These are phyloP conservation scores for Calonectria crousiana DNA, from an alignment of 2,329 filamentous ascomycete species.

Conservation along the genomic window DNA sequence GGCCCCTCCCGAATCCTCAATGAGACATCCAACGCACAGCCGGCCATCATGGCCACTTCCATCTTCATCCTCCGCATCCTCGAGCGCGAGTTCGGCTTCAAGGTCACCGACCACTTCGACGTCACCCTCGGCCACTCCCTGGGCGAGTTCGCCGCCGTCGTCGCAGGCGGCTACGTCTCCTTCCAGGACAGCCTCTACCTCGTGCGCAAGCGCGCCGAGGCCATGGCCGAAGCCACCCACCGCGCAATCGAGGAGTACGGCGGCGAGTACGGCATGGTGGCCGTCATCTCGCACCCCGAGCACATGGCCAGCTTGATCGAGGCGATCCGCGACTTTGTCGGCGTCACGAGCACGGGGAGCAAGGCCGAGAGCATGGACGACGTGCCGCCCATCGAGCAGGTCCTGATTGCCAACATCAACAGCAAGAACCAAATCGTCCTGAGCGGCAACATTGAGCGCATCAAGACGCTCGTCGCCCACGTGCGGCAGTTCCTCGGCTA, in stretches of 20 bases:
- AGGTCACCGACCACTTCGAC: slow-evolving; percentile 77
- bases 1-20: slow-evolving; percentile 84
- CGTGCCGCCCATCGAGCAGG: slow-evolving; percentile 83
- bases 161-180: slow-evolving; percentile 82
- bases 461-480: slow-evolving; percentile 85
- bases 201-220: slow-evolving; percentile 81
- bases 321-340: slow-evolving; percentile 84
- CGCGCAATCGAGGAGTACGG: slow-evolving; percentile 75
- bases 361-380: slow-evolving; percentile 73
- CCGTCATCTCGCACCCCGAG: slow-evolving; percentile 86
- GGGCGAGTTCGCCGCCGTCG: slow-evolving; percentile 92
- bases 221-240: slow-evolving; percentile 83
- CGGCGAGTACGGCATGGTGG: slow-evolving; percentile 94
- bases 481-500: slow-evolving; percentile 91
- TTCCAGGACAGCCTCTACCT: slow-evolving; percentile 84
- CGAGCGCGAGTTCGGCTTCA: slow-evolving; percentile 86
- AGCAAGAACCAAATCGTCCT: slow-evolving; percentile 96
- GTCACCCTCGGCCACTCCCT: slow-evolving; percentile 91
- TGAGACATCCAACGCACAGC: slow-evolving; percentile 88
- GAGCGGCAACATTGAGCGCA: slow-evolving; percentile 86
- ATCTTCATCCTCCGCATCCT: slow-evolving; percentile 90
- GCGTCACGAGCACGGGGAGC: slow-evolving; percentile 70
- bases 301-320: slow-evolving; percentile 77
- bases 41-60: slow-evolving; percentile 95
- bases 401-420: slow-evolving; percentile 94